Conservation (phyloP, 2,329 filamentous ascomycete species). For the Phoma herbarum region DNA sequence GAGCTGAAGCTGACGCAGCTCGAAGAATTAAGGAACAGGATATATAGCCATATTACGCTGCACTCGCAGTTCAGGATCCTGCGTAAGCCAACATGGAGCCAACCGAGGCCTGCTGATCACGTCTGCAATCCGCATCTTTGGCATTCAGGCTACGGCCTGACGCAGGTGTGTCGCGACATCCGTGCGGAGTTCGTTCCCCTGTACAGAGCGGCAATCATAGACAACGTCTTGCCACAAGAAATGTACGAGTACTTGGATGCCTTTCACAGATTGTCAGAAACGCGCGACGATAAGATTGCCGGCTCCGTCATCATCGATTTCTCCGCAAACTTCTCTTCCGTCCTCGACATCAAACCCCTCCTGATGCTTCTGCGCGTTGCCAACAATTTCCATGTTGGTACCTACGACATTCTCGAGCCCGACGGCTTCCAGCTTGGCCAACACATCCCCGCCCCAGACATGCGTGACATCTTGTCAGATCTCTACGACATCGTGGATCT, state of each 20-base stretch:
- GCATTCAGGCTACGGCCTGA: background rate
- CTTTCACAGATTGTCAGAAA: background rate
- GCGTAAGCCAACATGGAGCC: background rate
- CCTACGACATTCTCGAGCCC: background rate
- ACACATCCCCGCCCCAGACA: background rate
- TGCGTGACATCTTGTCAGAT: background rate
- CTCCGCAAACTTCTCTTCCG: too few relatives aligned
- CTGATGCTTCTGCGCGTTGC: background rate
- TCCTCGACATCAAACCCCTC: slow-evolving; percentile 9
- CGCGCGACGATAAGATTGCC: background rate
- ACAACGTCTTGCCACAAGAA: background rate
- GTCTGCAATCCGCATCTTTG: background rate
- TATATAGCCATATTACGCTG: background rate
- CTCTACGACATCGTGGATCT: slow-evolving; percentile 15
- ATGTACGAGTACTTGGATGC: slow-evolving; percentile 5
- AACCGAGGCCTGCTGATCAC: background rate
- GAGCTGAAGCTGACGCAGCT: background rate
- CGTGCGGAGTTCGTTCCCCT: slow-evolving; percentile 3
- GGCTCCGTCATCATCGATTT: slow-evolving; percentile 5
- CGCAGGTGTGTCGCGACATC: slow-evolving; percentile 7
- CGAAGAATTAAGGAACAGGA: slow-evolving; percentile 11
- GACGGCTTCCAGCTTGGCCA: background rate
- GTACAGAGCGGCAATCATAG: background rate
- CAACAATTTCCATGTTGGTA: background rate
- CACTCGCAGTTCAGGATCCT: background rate